A percentile compares a stretch with the other conserved stretches of the same genome.
phyloP scores from a whole-genome alignment of 345 rosid genomes.

The Gossypium thurberi region DNA sequence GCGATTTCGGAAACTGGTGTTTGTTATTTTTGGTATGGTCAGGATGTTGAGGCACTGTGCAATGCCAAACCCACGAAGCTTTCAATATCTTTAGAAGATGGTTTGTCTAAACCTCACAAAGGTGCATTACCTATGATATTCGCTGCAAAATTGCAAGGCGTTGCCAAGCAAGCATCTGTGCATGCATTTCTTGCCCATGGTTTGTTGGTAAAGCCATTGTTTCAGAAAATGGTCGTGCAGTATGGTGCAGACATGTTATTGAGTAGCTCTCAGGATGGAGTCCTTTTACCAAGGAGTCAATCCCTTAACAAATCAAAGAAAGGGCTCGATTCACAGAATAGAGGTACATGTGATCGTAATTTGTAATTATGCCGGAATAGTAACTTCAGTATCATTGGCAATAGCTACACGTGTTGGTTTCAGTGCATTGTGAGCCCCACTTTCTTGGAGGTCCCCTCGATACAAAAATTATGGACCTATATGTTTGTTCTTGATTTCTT shows the following conservation, averaged over 20 bases:
- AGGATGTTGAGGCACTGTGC: constrained; percentile 53
- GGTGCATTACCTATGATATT: constrained; percentile 49
- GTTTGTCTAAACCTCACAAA: constrained; percentile 30
- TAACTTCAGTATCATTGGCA: background rate
- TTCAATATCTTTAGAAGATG: constrained; percentile 44
- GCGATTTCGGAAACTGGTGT: constrained; percentile 84
- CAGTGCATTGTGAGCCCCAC: background rate
- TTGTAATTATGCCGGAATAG: background rate
- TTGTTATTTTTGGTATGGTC: constrained; percentile 81
- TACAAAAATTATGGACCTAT: background rate
- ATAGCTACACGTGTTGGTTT: background rate
- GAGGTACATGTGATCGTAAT: constrained; percentile 36
- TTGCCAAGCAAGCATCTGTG: constrained; percentile 44
- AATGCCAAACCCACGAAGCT: constrained; percentile 63
- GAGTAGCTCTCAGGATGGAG: constrained; percentile 59
- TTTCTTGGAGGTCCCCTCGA: background rate
- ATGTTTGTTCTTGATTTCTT: background rate
- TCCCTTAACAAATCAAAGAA: constrained; percentile 47
- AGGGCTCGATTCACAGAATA: constrained; percentile 34
- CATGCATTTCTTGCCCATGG: constrained; percentile 71
- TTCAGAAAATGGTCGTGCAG: constrained; percentile 64
- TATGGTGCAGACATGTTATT: constrained; percentile 57
- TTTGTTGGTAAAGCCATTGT: constrained; percentile 68
- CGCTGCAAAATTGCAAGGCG: constrained; percentile 78
- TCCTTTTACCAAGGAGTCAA: constrained; percentile 60